These are phyloP conservation scores for Plectranthus barbatus DNA, from an alignment of 257 asterid species.

Conservation along the genomic window DNA sequence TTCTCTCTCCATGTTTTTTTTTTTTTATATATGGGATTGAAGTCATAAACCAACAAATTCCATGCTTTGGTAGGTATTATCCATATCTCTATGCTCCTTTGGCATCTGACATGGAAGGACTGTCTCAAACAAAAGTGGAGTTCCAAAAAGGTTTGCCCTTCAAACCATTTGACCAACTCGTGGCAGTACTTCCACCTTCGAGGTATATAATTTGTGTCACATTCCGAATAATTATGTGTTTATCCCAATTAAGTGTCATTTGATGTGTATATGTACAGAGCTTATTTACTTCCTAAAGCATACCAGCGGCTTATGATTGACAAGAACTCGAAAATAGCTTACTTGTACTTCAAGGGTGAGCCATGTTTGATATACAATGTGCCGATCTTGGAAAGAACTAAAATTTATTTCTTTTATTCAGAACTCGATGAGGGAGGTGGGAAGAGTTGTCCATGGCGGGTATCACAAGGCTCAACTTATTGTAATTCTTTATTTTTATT, in stretches of 20 bases:
- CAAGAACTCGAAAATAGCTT: slow-evolving; percentile 22
- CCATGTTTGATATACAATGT: not conserved
- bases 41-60: too few relatives aligned
- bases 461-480: not conserved
- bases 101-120: slow-evolving; percentile 55
- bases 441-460: slow-evolving; percentile 58
- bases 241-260: too few relatives aligned
- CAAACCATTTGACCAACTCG: slow-evolving; percentile 53
- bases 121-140: slow-evolving; percentile 28
- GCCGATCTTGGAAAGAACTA: too few relatives aligned
- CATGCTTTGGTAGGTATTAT: slow-evolving; percentile 45
- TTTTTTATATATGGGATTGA: too few relatives aligned
- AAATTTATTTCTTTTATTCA: too few relatives aligned
- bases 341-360: slow-evolving; percentile 47
- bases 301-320: slow-evolving; percentile 40
- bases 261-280: slow-evolving; percentile 47
- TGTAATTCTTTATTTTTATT: not conserved
- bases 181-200: slow-evolving; percentile 60
- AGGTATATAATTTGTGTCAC: slow-evolving; percentile 32
- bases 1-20: too few relatives aligned
- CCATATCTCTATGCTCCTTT: slow-evolving; percentile 50
- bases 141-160: slow-evolving; percentile 47
- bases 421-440: slow-evolving; percentile 24
- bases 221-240: too few relatives aligned
- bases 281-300: slow-evolving; percentile 43